phyloP scores from a whole-genome alignment of 805 yeast genomes.

The Spathaspora boniae region DNA sequence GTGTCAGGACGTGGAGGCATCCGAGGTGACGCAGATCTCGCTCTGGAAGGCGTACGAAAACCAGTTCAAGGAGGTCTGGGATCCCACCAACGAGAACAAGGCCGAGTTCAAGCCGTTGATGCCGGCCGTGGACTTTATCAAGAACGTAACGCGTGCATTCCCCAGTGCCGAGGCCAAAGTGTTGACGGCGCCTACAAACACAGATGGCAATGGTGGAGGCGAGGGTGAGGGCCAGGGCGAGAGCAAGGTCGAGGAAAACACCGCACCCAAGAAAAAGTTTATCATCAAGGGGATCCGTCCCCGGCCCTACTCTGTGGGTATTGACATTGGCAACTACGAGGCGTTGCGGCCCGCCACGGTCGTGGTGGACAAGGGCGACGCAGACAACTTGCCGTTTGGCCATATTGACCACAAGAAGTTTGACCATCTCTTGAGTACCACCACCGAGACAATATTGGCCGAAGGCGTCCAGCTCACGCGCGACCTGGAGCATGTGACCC shows the following conservation, averaged over 20 bases:
- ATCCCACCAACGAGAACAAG: slow-evolving; percentile 29
- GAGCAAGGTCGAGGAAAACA: too few relatives aligned
- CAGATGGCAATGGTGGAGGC: too few relatives aligned
- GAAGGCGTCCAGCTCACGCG: slow-evolving; percentile 16
- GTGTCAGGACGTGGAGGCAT: slow-evolving; percentile 36
- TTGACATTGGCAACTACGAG: slow-evolving; percentile 42
- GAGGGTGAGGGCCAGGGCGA: slow-evolving; percentile 20
- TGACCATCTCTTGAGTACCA: slow-evolving; percentile 21
- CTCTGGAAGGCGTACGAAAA: slow-evolving; percentile 93
- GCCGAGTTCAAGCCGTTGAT: slow-evolving; percentile 44
- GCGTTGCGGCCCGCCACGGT: slow-evolving; percentile 28
- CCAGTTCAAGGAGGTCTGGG: slow-evolving; percentile 68
- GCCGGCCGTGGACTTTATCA: slow-evolving; percentile 96
- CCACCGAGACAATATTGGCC: slow-evolving; percentile 16
- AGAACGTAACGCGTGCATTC: slow-evolving; percentile 88
- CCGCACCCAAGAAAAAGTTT: slow-evolving; percentile 74
- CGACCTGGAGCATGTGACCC: slow-evolving; percentile 15
- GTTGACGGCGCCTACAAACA: slow-evolving; percentile 41
- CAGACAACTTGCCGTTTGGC: slow-evolving; percentile 29
- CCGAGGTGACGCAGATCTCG: slow-evolving; percentile 92
- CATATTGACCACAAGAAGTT: slow-evolving; percentile 33
- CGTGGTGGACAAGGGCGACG: slow-evolving; percentile 12
- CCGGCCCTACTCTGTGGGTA: slow-evolving; percentile 53
- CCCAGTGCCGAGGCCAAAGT: slow-evolving; percentile 92
- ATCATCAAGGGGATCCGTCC: slow-evolving; percentile 95